A percentile compares a stretch with the other conserved stretches of the same genome.
Evolutionary conservation across 163 green algal species (phyloP).

Genomic region (Scenedesmus sp.): DNA sequence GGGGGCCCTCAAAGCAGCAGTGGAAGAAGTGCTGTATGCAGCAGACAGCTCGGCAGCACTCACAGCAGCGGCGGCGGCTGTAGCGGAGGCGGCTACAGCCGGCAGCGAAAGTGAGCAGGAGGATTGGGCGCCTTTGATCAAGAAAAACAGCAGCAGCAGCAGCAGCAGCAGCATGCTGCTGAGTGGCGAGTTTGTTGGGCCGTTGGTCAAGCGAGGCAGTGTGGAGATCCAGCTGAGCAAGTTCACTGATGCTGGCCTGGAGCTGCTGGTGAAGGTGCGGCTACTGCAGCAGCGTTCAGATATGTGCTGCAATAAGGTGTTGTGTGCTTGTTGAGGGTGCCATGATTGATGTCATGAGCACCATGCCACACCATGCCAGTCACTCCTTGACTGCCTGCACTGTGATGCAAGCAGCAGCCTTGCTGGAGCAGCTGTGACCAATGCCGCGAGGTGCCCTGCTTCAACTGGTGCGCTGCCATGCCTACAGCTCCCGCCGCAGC

Average conservation of each 20-base stretch:
- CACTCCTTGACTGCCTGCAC: no score
- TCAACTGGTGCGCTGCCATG: no score
- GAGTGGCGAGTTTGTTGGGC: neutral
- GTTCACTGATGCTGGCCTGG: slow-evolving; percentile 33
- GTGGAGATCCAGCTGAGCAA: slow-evolving; percentile 17
- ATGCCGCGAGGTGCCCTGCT: no score
- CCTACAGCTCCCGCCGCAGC: no score
- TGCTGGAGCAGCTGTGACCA: no score
- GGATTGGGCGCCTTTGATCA: neutral
- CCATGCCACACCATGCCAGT: neutral
- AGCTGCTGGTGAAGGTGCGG: slow-evolving; percentile 45
- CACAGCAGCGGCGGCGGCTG: neutral
- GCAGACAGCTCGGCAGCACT: neutral
- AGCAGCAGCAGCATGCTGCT: slow-evolving; percentile 8
- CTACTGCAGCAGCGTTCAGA: neutral
- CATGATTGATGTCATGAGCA: neutral
- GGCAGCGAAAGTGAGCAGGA: neutral
- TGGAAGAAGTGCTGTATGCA: neutral
- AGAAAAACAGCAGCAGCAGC: neutral
- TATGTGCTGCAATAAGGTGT: neutral
- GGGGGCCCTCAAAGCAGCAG: neutral
- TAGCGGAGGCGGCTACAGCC: neutral
- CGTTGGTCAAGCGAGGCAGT: slow-evolving; percentile 20
- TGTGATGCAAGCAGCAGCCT: no score
- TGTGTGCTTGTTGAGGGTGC: no score